These are phyloP conservation scores for Schwanniomyces occidentalis DNA, from an alignment of 805 yeast species.

Conservation along the genomic window DNA sequence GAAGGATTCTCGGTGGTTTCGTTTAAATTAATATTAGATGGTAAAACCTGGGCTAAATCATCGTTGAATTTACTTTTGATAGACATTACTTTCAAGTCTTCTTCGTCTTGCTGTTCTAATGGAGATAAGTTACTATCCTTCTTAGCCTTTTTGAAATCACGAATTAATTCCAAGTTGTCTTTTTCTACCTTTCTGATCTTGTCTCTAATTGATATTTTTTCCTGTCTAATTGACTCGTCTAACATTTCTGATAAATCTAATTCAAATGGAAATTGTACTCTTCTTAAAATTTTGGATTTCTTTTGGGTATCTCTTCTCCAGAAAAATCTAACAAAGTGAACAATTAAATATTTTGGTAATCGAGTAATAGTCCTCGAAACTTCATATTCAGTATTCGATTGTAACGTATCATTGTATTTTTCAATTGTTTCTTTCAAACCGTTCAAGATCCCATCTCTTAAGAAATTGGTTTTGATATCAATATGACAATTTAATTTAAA, in stretches of 20 bases:
- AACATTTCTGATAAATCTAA: conserved; percentile 84
- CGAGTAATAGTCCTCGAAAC: conserved; percentile 62
- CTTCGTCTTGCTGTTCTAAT: conserved; percentile 56
- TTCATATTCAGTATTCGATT: conserved; percentile 69
- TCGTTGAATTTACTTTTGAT: conserved; percentile 53
- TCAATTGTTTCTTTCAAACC: conserved; percentile 77
- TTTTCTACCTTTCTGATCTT: conserved; percentile 74
- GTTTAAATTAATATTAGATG: conserved; percentile 26
- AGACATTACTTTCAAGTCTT: conserved; percentile 48
- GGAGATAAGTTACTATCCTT: conserved; percentile 39
- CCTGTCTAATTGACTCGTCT: conserved; percentile 69
- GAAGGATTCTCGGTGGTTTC: conserved; percentile 76
- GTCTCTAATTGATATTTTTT: conserved; percentile 73
- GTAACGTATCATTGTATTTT: conserved; percentile 71
- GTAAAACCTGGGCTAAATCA: conserved; percentile 44
- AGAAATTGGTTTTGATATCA: conserved; percentile 77
- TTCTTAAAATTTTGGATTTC: conserved; percentile 91
- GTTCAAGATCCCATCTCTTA: conserved; percentile 78
- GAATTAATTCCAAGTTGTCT: conserved; percentile 65
- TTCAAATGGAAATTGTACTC: conserved; percentile 93
- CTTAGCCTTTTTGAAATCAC: conserved; percentile 68
- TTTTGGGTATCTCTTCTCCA: conserved; percentile 92
- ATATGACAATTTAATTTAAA: conserved; percentile 88
- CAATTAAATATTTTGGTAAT: conserved; percentile 83
- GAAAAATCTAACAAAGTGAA: conserved; percentile 91